phyloP scores from a whole-genome alignment of 352 stramenopile species.

The Pythium graminicola region DNA sequence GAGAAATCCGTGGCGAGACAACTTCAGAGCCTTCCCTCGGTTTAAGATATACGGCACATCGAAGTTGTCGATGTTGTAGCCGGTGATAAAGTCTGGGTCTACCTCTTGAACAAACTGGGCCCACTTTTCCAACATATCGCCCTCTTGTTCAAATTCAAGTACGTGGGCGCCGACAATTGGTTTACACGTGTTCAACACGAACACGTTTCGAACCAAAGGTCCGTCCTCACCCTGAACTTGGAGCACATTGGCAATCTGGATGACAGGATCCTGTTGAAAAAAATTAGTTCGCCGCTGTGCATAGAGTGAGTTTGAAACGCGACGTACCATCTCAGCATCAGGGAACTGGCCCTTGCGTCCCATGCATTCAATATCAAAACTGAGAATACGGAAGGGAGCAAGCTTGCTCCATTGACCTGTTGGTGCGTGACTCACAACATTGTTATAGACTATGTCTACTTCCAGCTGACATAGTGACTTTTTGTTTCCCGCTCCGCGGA shows the following conservation, averaged over 20 bases:
- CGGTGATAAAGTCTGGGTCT: conserved; percentile 99
- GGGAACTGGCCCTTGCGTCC: conserved; percentile 95
- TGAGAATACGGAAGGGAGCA: conserved; percentile 96
- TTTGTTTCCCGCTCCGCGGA: conserved; percentile 68
- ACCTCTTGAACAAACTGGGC: conserved; percentile 91
- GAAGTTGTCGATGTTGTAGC: conserved; percentile 99
- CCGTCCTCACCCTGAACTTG: conserved; percentile 77
- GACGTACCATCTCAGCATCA: conserved; percentile 54
- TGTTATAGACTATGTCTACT: conserved; percentile 97
- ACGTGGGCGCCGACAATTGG: conserved; percentile 98
- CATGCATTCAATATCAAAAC: conserved; percentile 99
- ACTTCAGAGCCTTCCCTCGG: conserved; percentile 91
- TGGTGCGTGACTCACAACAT: conserved; percentile 91
- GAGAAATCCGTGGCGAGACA: conserved; percentile 70
- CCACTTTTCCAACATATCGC: conserved; percentile 97
- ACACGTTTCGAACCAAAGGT: conserved; percentile 92
- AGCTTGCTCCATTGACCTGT: conserved; percentile 96
- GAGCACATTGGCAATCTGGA: conserved; percentile 98
- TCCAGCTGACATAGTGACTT: conserved; percentile 93
- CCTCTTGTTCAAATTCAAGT: conserved; percentile 94
- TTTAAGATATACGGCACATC: conserved; percentile 99
- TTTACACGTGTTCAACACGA: conserved; percentile 96
- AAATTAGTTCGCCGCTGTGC: neutral
- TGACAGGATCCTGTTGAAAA: conserved; percentile 93
- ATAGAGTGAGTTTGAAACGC: neutral